Conservation (phyloP, 306 rosid genomes). For the Cicer cuneatum region DNA sequence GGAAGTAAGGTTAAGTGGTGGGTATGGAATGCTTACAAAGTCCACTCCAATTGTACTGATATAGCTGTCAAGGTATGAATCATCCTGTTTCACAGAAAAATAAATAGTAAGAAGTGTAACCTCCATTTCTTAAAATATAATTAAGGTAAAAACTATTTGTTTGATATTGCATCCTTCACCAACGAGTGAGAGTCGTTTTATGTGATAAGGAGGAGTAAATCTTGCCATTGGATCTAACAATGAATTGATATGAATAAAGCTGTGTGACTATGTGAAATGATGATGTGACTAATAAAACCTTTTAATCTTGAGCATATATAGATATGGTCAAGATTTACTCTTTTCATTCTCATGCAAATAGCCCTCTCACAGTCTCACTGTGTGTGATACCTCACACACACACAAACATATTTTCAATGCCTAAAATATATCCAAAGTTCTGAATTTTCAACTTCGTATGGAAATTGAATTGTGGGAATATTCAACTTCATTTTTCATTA, state of each 20-base stretch:
- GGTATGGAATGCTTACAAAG: slow-evolving; percentile 71
- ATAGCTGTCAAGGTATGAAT: slow-evolving; percentile 98
- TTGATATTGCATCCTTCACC: background rate
- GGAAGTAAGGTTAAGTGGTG: background rate
- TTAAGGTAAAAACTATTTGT: slow-evolving; percentile 8
- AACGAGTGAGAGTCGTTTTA: background rate
- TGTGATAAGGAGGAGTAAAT: background rate
- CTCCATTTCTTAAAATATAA: slow-evolving; percentile 12
- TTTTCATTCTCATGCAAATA: background rate
- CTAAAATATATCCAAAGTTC: slow-evolving; percentile 19
- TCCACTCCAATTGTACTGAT: slow-evolving; percentile 99
- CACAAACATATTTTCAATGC: background rate
- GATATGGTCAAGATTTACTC: background rate
- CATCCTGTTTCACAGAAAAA: slow-evolving; percentile 68
- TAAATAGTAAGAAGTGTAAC: slow-evolving; percentile 31
- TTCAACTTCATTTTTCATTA: slow-evolving; percentile 26
- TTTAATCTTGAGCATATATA: background rate
- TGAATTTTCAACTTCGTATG: slow-evolving; percentile 7
- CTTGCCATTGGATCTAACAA: background rate
- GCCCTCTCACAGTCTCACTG: background rate
- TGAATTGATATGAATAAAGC: background rate
- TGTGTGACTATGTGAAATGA: background rate
- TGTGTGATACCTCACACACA: background rate
- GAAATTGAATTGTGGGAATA: background rate
- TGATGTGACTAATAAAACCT: background rate